Base-by-base conservation (phyloP, 1,139 yeast species). In the Blastobotrys raffinosifermentans region DNA sequence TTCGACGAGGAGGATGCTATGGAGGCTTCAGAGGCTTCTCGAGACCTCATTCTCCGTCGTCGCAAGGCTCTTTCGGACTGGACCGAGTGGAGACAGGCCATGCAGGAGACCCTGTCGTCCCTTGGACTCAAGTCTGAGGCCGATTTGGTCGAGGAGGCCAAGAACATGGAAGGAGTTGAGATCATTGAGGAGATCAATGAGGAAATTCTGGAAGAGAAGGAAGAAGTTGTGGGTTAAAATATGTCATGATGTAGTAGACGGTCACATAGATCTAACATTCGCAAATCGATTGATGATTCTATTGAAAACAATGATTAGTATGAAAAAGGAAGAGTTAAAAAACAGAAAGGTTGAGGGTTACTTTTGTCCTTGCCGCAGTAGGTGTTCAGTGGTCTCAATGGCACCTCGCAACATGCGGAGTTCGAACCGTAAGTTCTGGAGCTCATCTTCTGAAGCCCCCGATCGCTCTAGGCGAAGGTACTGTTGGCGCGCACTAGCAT, bases 1-100 rank as follows among this genome's bases (percentile, higher is more conserved):
- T 93, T 89, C 66, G 97, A 91, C 53, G 96, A 89, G 66, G 72
- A 75, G 49, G 99, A 93, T 68, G 94, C 94, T 37, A 89, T 87
- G 93, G 97, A 89, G 66, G 94, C 94, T 41, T 85, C 84, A 59
- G 84, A 89, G 55, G 96, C 94, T 50, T 76, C 85, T 51, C 80
- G 93, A 68, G 96, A 87, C 60, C 73, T 86, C 50, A 87, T 89
- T 61, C 73, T 86, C 69, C 77, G 70, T 57, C 86, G 96, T 66
- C 84, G 93, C 68, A 72, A 73, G 56, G 71, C 82, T 54, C 73
- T 89, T 58, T 81, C 81, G 57, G 89, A 85, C 62, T 93, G 98
- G 98, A 73, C 66, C 55, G 63, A 72, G 34, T 93, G 87, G 78
- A 79, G 96, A 71, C 61, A 73, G 34, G 56, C 67, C 35, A 72